Evolutionary conservation across 257 asterid species (phyloP), one percentile per base, ranked within the genome.

Genomic region (Salvia rosmarinus): DNA sequence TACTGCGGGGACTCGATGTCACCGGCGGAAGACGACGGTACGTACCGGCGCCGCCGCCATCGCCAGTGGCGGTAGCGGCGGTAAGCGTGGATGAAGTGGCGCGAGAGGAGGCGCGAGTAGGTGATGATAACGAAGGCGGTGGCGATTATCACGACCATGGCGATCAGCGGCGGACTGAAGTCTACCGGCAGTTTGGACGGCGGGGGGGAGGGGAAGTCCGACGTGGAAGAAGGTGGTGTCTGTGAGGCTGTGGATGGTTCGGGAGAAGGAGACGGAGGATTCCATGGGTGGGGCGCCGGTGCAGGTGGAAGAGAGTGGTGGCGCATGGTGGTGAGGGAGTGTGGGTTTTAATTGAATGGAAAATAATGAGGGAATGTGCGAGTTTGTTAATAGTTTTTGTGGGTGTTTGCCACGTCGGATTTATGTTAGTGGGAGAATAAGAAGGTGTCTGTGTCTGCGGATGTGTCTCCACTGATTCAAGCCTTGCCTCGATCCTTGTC

Each of bases 81-180:
- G 80, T 85, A 88, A 72, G 77, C 34, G 67, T 71, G 87, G 66
- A 88, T 77, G 73, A 89, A 75, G 62, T 83, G 88, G 65, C 97
- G 92, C 37, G 95, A 91, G 50, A 95, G 83, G 64, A 89, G 85
- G 72, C 99, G 88, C n/a, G 97, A 91, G 83, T 88, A 95, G 51
- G 96, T 90, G 59, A 95, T 86, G 84, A 87, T 78, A 43, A 95
- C 83, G 83, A 95, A 91, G 25, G 98, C 98, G 2, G 96, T 82
- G 0, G 90, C 90, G 65, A 95, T 86, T 37, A 88, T 80, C 0
- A 89, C 96, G 1, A 95, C 97, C 99, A 91, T 91, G 17, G 92
- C 96, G 51, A 95, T 91, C 73, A 95, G 55, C 56, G 99, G 99
- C 6, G 99, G 99, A 17, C 98, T 91, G 71, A 95, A 91, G 65